Percentiles rank a stretch among this genome's conserved stretches.
These are phyloP conservation scores for Leptographium galeiforme DNA, from an alignment of 2,329 filamentous ascomycete genomes.

Conservation along the genomic window DNA sequence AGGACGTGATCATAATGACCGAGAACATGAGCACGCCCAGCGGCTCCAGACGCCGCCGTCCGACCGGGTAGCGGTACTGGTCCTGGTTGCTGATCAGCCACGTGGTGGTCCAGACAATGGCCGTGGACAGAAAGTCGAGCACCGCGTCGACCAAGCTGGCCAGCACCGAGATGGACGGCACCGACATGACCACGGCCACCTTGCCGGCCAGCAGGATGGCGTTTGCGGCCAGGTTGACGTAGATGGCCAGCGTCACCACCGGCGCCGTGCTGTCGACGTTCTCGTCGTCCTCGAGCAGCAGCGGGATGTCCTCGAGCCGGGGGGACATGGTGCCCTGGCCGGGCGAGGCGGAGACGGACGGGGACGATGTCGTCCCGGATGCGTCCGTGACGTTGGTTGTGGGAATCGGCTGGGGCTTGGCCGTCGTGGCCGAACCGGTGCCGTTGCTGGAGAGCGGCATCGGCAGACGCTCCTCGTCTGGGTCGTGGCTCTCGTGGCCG, in stretches of 20 bases:
- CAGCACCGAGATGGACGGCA: conserved; percentile 69
- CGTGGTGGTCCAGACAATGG: conserved; percentile 69
- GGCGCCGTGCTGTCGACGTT: conserved; percentile 57
- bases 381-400: conserved; percentile 9
- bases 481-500: conserved; percentile 21
- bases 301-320: conserved; percentile 44
- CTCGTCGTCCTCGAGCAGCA: conserved; percentile 50
- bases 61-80: conserved; percentile 66
- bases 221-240: conserved; percentile 73
- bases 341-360: background rate
- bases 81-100: conserved; percentile 61
- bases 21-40: conserved; percentile 72
- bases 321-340: conserved; percentile 19
- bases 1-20: conserved; percentile 76
- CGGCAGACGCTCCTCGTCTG: conserved; percentile 27
- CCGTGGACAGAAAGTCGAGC: conserved; percentile 68
- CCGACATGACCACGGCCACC: conserved; percentile 61
- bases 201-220: conserved; percentile 62
- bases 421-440: no score
- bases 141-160: conserved; percentile 68
- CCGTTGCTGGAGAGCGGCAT: conserved; percentile 1
- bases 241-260: conserved; percentile 78
- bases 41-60: conserved; percentile 62
- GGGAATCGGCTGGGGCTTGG: background rate
- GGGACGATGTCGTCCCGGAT: background rate